These are phyloP conservation scores for Ammopiptanthus mongolicus DNA, from an alignment of 306 rosid genomes.

Conservation along the genomic window DNA sequence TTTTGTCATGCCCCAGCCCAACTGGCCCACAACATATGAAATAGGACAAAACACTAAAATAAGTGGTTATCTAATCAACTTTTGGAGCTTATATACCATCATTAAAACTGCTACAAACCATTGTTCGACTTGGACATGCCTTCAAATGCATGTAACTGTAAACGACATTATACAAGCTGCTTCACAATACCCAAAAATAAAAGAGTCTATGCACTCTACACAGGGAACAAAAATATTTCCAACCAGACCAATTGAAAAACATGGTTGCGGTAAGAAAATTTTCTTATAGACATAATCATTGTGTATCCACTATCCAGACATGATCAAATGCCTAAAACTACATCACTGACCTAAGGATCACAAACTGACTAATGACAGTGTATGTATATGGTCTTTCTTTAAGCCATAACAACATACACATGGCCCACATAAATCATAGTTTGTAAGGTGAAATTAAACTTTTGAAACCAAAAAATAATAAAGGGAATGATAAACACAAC, in stretches of 20 bases:
- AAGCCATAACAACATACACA: conserved; percentile 3
- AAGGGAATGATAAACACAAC: conserved; percentile 32
- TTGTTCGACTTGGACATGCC: conserved; percentile 4
- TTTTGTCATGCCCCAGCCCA: neutral
- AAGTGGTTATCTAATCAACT: neutral
- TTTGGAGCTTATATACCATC: neutral
- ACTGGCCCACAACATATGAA: neutral
- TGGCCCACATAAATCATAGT: neutral
- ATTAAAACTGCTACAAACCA: conserved; percentile 3
- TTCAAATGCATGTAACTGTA: conserved; percentile 5
- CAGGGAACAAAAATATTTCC: conserved; percentile 5
- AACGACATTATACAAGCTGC: neutral
- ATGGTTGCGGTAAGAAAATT: neutral
- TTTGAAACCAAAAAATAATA: conserved; percentile 1
- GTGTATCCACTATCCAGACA: conserved; percentile 6
- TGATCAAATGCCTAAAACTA: conserved; percentile 1
- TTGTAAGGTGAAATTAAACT: conserved; percentile 15
- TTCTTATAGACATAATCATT: neutral
- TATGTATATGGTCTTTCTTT: neutral
- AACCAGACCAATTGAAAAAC: neutral
- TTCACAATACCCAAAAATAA: neutral
- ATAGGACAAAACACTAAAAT: neutral
- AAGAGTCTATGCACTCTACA: neutral
- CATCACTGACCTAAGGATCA: neutral
- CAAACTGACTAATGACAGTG: neutral